These are phyloP conservation scores for Exophiala aquamarina DNA, from an alignment of 2,329 filamentous ascomycete species.

Conservation along the genomic window DNA sequence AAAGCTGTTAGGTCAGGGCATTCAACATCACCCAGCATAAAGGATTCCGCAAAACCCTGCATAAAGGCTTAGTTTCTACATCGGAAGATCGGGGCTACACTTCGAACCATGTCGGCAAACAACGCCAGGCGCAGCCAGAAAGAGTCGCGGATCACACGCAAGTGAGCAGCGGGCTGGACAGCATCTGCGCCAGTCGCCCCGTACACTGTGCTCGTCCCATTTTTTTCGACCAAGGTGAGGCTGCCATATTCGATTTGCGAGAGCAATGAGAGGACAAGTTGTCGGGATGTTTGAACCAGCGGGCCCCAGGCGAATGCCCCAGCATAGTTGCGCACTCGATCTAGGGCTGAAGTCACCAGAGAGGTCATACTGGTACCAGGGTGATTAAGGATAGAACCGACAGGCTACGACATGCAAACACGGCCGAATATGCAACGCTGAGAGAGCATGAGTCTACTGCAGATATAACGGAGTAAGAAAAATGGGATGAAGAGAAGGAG, in stretches of 20 bases:
- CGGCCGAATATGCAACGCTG: background rate
- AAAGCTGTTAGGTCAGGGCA: slow-evolving; percentile 67
- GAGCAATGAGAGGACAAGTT: slow-evolving; percentile 46
- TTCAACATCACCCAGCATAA: slow-evolving; percentile 70
- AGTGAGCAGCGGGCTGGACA: slow-evolving; percentile 47
- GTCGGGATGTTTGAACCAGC: slow-evolving; percentile 47
- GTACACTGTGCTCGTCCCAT: slow-evolving; percentile 43
- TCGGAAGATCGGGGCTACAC: background rate
- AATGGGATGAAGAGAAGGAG: background rate
- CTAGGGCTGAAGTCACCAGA: slow-evolving; percentile 36
- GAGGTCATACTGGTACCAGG: slow-evolving; percentile 7
- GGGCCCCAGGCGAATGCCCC: slow-evolving; percentile 50
- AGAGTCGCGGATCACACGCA: slow-evolving; percentile 63
- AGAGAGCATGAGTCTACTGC: background rate
- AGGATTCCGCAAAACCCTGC: slow-evolving; percentile 67
- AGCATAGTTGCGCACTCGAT: slow-evolving; percentile 42
- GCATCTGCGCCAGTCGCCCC: slow-evolving; percentile 29
- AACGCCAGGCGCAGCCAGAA: slow-evolving; percentile 70
- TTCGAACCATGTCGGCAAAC: slow-evolving; percentile 67
- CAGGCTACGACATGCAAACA: background rate
- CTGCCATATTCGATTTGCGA: slow-evolving; percentile 47
- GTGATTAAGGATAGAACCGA: background rate
- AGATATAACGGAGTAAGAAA: background rate
- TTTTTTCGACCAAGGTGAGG: slow-evolving; percentile 45
- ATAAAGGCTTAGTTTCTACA: background rate